Evolutionary conservation across 2,329 filamentous ascomycete species (phyloP), one percentile per base, ranked within the genome.

Genomic region (Coniella vitis): DNA sequence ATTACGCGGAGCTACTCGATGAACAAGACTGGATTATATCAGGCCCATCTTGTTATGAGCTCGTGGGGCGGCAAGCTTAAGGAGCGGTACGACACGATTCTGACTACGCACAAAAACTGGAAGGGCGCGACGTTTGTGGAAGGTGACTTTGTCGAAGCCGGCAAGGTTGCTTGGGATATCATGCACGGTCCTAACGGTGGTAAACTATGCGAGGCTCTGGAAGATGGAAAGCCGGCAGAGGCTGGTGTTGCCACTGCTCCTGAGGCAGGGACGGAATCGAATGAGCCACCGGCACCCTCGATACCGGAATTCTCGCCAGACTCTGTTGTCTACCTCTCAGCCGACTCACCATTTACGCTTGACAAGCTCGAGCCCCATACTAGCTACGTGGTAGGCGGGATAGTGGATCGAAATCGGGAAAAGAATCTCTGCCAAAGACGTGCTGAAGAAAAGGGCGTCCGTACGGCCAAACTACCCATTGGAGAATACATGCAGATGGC

Each of bases 351-450:
- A 0, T 76, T 95, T 57, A 91, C 86, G 0, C 75, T 98, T 25
- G 83, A 85, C 5, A 79, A 86, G 38, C 77, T 98, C 38, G 89
- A 90, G 63, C 88, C 90, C 0, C 85, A 93, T 67, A 90, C 85
- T 53, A 91, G 83, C 51, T 98, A 98, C 65, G 85, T 98, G 54
- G 86, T 98, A 48, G 93, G 93, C 32, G 93, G 91, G 0, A 74
- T 98, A 32, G 93, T 98, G 21, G 93, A 98, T 70, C 90, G 90
- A 69, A 98, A 98, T 67, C 80, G 93, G 38, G 85, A 98, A 67
- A 98, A 98, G 71, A 90, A 88, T 1, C 75, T 98, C 34, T 98
- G 93, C 68, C 90, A 95, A 73, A 85, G 84, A 58, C 77, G 86
- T 14, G 93, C 93, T 0, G 73, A 78, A 46, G 80, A 84, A 47